Base-by-base conservation (phyloP, 495 filamentous ascomycete genomes). In the Aspergillus coremiiformis region DNA sequence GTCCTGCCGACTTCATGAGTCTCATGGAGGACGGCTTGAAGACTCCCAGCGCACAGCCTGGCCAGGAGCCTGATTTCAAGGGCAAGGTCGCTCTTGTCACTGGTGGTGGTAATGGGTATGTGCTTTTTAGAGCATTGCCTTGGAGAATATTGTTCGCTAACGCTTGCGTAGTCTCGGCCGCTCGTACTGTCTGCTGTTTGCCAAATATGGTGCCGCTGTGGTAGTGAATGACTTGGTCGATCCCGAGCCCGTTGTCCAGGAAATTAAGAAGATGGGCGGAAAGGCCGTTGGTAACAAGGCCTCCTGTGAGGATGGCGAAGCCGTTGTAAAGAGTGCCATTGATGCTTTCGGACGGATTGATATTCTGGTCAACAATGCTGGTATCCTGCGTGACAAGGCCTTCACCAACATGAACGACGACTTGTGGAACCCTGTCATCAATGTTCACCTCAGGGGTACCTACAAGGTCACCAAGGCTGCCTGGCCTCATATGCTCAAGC, bases 391-490 rank as follows among this genome's bases (percentile, higher is more conserved):
- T 48, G 93, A 98, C 78, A 97, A 96, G 80, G 92, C 93, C 30
- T 98, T 98, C 74, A 82, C 76, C 67, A 95, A 96, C 75, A 97
- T 98, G 93, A 87, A 89, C 52, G 93, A 98, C 71, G 84, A 82
- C 69, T 78, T 89, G 53, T 98, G 92, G 90, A 84, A 96, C 66
- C 82, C 87, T 45, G 93, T 98, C 52, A 75, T 96, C 71, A 84
- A 87, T 54, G 90, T 97, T 45, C 93, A 98, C 70, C 81, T 95
- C 29, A 81, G 90, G 59, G 93, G 93, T 63, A 98, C 93, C 58
- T 98, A 93, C 76, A 95, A 96, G 79, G 82, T 89, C 57, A 91
- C 90, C 64, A 97, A 96, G 78, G 93, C 93, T 54, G 93, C 93
- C 14, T 98, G 94, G 94, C 94, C 93, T 44, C 85, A 91, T 71